Percentiles rank a stretch among this genome's conserved stretches.
phyloP scores from a whole-genome alignment of 2,329 filamentous ascomycete genomes.

The Apiospora kogelbergensis region DNA sequence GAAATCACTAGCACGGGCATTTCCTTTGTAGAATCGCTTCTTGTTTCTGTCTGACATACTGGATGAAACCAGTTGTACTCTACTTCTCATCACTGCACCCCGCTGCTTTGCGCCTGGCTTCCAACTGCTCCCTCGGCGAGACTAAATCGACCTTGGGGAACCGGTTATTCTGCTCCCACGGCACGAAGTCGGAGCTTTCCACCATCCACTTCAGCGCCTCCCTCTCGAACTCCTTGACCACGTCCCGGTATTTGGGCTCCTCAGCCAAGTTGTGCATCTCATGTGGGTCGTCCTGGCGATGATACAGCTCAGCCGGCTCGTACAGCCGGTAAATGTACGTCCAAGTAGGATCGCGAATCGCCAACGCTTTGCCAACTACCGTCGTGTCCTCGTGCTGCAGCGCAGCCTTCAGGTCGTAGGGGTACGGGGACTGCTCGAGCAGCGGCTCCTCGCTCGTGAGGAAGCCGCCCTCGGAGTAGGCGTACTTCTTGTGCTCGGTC shows the following conservation, averaged over 20 bases:
- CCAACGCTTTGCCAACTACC: conserved; percentile 38
- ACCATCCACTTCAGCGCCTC: conserved; percentile 35
- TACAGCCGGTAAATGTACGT: conserved; percentile 46
- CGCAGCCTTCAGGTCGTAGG: conserved; percentile 45
- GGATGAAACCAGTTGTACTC: too few relatives aligned
- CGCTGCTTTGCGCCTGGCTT: neutral
- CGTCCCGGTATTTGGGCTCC: conserved; percentile 21
- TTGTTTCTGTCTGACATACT: too few relatives aligned
- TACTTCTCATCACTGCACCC: neutral
- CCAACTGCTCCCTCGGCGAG: conserved; percentile 11
- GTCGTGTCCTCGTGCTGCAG: conserved; percentile 45
- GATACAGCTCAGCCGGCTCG: conserved; percentile 44
- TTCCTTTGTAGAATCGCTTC: too few relatives aligned
- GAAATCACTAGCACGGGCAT: too few relatives aligned
- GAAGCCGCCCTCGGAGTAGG: conserved; percentile 43
- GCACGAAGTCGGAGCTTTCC: conserved; percentile 9
- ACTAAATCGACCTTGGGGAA: conserved; percentile 19
- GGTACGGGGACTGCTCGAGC: conserved; percentile 41
- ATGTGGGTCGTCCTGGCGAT: conserved; percentile 38
- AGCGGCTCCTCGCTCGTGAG: conserved; percentile 43
- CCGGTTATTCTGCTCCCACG: conserved; percentile 18
- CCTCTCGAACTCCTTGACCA: conserved; percentile 27
- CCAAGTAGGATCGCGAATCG: conserved; percentile 36
- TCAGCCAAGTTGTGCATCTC: conserved; percentile 41
- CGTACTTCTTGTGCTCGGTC: conserved; percentile 7